Conservation (phyloP, 2,329 filamentous ascomycete species). For the Ophiostoma sp. region DNA sequence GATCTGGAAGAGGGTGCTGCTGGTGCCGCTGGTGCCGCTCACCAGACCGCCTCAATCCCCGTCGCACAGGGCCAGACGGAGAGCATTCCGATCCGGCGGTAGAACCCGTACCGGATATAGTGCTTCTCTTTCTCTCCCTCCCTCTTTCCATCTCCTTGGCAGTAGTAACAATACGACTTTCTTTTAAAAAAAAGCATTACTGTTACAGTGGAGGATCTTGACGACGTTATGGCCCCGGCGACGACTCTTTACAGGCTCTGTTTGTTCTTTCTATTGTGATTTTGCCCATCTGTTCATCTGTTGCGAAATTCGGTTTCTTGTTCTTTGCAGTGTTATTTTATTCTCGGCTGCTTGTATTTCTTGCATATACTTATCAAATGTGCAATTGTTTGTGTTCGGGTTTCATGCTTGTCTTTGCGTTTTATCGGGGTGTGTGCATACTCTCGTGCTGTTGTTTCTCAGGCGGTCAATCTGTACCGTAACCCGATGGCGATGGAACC, state of each 20-base stretch:
- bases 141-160: background rate
- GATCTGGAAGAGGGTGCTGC: conserved; percentile 35
- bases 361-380: background rate
- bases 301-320: background rate
- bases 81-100: conserved; percentile 62
- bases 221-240: conserved; percentile 13
- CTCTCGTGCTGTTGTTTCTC: background rate
- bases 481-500: background rate
- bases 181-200: background rate
- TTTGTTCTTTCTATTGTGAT: conserved; percentile 17
- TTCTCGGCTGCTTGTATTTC: background rate
- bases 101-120: background rate
- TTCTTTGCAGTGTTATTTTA: background rate
- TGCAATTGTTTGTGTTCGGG: background rate
- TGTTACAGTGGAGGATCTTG: background rate
- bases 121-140: background rate
- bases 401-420: background rate
- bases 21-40: conserved; percentile 27
- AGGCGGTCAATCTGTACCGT: background rate
- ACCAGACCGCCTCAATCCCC: conserved; percentile 16
- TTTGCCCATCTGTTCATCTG: background rate
- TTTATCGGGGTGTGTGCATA: background rate
- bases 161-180: background rate
- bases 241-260: conserved; percentile 8
- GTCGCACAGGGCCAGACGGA: conserved; percentile 33